phyloP scores from a whole-genome alignment of 139 green algal species.

The Chlamydomonas sp. region DNA sequence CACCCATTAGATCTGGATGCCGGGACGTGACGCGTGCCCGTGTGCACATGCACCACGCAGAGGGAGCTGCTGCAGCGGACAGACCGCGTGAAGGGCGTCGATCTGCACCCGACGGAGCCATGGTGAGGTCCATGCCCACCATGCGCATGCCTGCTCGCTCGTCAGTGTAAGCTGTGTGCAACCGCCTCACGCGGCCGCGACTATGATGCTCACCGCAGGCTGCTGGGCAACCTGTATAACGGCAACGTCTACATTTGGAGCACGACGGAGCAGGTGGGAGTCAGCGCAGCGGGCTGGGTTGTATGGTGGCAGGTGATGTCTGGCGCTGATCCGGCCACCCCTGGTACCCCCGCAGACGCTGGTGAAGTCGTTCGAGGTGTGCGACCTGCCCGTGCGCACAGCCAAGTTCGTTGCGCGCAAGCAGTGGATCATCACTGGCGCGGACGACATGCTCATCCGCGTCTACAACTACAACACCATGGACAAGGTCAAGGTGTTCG shows the following conservation, averaged over 20 bases:
- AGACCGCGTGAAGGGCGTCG: conserved; percentile 95
- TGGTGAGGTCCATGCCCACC: conserved; percentile 57
- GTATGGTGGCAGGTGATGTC: background rate
- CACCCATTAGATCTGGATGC: background rate
- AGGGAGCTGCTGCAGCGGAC: conserved; percentile 86
- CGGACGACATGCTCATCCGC: conserved; percentile 96
- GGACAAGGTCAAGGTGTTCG: conserved; percentile 94
- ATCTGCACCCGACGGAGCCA: conserved; percentile 97
- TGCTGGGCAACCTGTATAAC: conserved; percentile 95
- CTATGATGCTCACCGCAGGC: conserved; percentile 42
- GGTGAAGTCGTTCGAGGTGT: conserved; percentile 98
- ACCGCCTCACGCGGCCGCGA: background rate
- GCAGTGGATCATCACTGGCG: conserved; percentile 90
- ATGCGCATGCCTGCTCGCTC: background rate
- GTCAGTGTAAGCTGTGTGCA: background rate
- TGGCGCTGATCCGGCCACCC: background rate
- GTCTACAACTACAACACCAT: conserved; percentile 99
- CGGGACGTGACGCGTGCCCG: background rate
- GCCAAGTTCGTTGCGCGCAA: conserved; percentile 97
- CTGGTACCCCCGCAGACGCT: conserved; percentile 55
- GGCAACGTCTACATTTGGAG: conserved; percentile 98
- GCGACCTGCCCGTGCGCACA: conserved; percentile 88
- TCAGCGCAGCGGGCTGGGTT: background rate
- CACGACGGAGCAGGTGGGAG: conserved; percentile 61
- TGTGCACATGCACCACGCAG: conserved; percentile 35